phyloP scores from a whole-genome alignment of 768 basidiomycete genomes.

The Vishniacozyma victoriae region DNA sequence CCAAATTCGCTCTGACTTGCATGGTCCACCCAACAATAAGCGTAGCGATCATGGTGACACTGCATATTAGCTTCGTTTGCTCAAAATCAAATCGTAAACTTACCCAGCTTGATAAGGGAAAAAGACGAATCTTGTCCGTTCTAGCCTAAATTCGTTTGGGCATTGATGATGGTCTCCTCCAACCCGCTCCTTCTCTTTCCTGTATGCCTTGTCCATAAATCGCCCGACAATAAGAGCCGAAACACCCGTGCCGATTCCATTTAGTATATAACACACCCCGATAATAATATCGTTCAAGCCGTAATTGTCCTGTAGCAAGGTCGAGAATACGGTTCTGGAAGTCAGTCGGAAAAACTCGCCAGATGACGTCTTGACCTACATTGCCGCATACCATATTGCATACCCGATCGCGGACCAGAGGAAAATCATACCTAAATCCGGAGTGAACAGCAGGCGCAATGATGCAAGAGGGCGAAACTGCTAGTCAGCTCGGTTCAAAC shows the following conservation, averaged over 20 bases:
- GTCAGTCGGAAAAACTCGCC: no score
- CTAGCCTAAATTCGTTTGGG: constrained; percentile 31
- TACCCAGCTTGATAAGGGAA: no score
- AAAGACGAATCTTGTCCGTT: constrained; percentile 14
- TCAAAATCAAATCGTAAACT: no score
- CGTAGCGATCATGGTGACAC: constrained; percentile 21
- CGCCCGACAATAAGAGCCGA: constrained; percentile 60
- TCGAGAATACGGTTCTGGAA: constrained; percentile 47
- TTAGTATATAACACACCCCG: constrained; percentile 66
- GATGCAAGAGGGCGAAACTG: constrained; percentile 43
- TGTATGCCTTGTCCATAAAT: constrained; percentile 64
- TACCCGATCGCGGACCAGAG: constrained; percentile 26
- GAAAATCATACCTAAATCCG: constrained; percentile 40
- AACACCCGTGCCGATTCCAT: constrained; percentile 65
- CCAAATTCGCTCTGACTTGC: constrained; percentile 31
- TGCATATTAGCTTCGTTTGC: no score
- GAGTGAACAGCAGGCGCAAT: constrained; percentile 36
- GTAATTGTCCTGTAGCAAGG: constrained; percentile 59
- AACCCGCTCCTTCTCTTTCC: constrained; percentile 43
- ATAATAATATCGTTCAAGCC: constrained; percentile 59
- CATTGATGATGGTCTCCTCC: constrained; percentile 30
- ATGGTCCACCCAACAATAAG: constrained; percentile 44
- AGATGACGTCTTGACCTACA: no score
- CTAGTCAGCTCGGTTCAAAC: not conserved
- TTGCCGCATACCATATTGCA: not conserved